phyloP scores from a whole-genome alignment of 495 filamentous ascomycete species.

The Penicillium mononematosum region DNA sequence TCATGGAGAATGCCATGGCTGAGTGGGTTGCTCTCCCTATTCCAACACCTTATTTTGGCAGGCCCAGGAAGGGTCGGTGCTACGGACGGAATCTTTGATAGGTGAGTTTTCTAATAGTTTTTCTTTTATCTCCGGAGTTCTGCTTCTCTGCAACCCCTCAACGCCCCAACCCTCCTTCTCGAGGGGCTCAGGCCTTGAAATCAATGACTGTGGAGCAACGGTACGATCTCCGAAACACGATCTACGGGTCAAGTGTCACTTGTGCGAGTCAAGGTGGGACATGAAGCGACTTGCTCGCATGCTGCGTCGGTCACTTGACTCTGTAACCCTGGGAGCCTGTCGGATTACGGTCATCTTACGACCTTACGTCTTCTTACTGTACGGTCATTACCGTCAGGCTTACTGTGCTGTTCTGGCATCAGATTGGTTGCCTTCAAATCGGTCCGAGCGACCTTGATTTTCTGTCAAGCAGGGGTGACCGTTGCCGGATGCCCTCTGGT shows the following conservation, averaged over 20 bases:
- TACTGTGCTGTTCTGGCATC: conserved; percentile 16
- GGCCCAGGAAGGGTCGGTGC: conserved; percentile 73
- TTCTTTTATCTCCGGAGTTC: conserved; percentile 16
- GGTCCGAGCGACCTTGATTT: conserved; percentile 25
- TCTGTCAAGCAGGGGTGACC: conserved; percentile 17
- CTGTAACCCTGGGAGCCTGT: conserved; percentile 16
- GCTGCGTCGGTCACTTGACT: conserved; percentile 66
- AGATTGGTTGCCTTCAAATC: conserved; percentile 25
- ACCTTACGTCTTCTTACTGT: conserved; percentile 29
- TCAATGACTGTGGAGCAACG: conserved; percentile 37
- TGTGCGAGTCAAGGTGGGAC: conserved; percentile 32
- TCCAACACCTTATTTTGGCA: conserved; percentile 66
- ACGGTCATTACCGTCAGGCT: conserved; percentile 42
- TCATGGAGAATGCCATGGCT: conserved; percentile 85
- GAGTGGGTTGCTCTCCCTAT: conserved; percentile 63
- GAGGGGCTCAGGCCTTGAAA: conserved; percentile 27
- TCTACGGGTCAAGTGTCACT: conserved; percentile 38
- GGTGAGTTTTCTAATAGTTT: conserved; percentile 61
- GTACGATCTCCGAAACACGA: conserved; percentile 41
- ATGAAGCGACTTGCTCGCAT: conserved; percentile 56
- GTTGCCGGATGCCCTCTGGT: conserved; percentile 10
- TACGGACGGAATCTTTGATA: conserved; percentile 78
- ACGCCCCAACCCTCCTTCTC: conserved; percentile 16
- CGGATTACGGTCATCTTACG: conserved; percentile 27
- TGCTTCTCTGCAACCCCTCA: conserved; percentile 25